These are phyloP conservation scores for Cordyceps javanica DNA, from an alignment of 2,329 filamentous ascomycete genomes.

Conservation along the genomic window DNA sequence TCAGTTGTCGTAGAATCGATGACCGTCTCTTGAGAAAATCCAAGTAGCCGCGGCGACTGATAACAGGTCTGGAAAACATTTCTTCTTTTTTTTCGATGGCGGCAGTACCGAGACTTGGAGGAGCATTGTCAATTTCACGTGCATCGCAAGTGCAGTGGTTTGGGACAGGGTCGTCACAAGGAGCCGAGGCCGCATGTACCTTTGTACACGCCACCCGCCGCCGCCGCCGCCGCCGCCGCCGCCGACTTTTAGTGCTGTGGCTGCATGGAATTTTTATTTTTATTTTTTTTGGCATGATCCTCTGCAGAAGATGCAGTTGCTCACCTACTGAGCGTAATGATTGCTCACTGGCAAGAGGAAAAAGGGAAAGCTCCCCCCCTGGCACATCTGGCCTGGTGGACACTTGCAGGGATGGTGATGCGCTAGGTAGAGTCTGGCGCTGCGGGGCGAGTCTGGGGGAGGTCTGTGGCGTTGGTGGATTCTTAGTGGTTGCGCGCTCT, in stretches of 20 bases:
- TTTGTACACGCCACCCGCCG: too few species aligned
- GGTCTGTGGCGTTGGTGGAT: neutral
- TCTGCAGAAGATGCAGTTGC: neutral
- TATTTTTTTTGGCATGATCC: neutral
- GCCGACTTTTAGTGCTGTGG: constrained; percentile 3
- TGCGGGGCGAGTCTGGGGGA: constrained; percentile 5
- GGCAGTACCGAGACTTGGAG: too few species aligned
- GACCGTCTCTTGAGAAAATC: too few species aligned
- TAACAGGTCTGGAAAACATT: neutral
- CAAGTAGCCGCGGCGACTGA: neutral
- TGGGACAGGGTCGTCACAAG: constrained; percentile 3
- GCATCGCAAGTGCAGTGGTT: neutral
- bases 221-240: neutral
- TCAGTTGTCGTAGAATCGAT: too few species aligned
- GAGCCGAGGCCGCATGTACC: too few species aligned
- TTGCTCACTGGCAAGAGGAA: neutral
- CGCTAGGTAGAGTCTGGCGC: constrained; percentile 1
- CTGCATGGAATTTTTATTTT: neutral
- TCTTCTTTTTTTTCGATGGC: too few species aligned
- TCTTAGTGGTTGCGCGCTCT: neutral
- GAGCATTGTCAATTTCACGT: constrained; percentile 7
- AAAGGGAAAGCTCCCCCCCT: too few species aligned
- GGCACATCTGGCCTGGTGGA: neutral
- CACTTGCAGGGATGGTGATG: neutral
- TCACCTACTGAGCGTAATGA: too few species aligned